Percentiles rank a stretch among this genome's conserved stretches.
phyloP scores from a whole-genome alignment of 1,284 basidiomycete species.

The Boletus smithii region DNA sequence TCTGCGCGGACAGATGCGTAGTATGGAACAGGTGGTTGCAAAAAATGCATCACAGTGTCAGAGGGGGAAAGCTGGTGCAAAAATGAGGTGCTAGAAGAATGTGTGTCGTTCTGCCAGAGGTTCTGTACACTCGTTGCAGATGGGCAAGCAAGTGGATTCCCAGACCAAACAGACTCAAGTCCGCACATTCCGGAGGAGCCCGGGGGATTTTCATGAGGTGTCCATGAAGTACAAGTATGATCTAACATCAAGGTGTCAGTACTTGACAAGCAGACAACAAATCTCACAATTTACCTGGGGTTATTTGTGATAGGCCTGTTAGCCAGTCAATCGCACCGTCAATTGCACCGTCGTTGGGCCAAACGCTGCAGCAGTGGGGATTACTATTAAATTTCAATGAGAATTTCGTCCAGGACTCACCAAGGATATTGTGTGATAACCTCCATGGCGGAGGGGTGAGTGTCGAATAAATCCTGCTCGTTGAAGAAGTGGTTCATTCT shows the following conservation, averaged over 20 bases:
- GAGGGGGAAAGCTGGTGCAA: background rate
- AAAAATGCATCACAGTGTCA: background rate
- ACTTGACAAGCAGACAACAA: background rate
- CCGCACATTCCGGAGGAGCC: background rate
- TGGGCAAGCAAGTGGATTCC: background rate
- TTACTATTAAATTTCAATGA: background rate
- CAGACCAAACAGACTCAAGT: background rate
- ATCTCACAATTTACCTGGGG: slow-evolving; percentile 4
- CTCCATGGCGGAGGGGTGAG: background rate
- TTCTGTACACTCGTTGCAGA: background rate
- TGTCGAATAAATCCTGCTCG: background rate
- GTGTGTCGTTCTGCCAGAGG: background rate
- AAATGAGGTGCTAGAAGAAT: background rate
- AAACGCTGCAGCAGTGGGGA: background rate
- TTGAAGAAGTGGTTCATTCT: background rate
- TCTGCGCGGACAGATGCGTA: background rate
- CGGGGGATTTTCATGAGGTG: slow-evolving; percentile 4
- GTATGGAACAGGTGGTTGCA: background rate
- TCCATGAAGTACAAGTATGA: background rate
- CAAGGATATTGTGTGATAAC: background rate
- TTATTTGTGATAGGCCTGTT: background rate
- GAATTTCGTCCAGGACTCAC: slow-evolving; percentile 7
- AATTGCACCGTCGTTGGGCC: background rate
- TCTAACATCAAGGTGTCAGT: slow-evolving; percentile 8
- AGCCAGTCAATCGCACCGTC: background rate